Evolutionary conservation across 139 green algal genomes (phyloP).

Genomic region (Haematococcus lacustris): DNA sequence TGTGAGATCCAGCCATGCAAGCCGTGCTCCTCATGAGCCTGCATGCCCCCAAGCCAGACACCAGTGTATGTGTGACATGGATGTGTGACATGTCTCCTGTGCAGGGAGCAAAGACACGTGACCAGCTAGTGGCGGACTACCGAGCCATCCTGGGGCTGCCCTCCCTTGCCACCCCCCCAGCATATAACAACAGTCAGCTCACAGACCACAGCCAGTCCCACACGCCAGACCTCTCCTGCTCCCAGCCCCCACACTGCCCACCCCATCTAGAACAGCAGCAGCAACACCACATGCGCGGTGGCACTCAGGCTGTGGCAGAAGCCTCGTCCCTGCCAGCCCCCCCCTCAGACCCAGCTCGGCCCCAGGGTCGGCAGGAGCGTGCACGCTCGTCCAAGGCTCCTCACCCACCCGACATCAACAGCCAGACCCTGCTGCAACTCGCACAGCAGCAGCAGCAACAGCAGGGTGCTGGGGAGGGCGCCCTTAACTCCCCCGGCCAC

Average conservation of each 20-base stretch:
- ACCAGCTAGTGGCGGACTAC: conserved; percentile 27
- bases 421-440: too few species aligned
- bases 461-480: too few species aligned
- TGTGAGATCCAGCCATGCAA: background rate
- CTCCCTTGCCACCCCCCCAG: background rate
- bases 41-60: background rate
- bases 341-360: too few species aligned
- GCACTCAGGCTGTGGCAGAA: too few species aligned
- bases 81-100: background rate
- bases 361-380: too few species aligned
- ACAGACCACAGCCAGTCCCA: background rate
- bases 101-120: conserved; percentile 27
- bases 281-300: too few species aligned
- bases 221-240: background rate
- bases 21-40: background rate
- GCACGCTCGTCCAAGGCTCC: too few species aligned
- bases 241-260: background rate
- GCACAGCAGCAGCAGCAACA: too few species aligned
- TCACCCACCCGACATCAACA: too few species aligned
- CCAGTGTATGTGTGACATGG: background rate
- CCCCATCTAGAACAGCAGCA: background rate
- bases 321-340: too few species aligned
- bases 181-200: background rate
- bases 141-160: conserved; percentile 9
- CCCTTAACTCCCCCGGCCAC: too few species aligned